phyloP scores from a whole-genome alignment of 371 early-diverging fungal species.

The Mortierella sp. region DNA sequence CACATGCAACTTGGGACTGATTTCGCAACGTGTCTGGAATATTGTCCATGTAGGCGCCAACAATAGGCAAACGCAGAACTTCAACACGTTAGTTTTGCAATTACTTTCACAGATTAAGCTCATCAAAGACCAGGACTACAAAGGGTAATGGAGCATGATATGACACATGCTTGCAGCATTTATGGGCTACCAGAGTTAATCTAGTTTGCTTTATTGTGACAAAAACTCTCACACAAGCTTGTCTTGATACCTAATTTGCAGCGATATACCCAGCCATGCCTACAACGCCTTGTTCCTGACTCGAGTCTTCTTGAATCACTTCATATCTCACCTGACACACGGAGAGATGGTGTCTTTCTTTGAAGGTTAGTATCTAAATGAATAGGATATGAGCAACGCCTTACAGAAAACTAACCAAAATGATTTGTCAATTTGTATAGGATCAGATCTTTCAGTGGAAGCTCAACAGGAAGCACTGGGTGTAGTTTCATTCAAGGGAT shows the following conservation, averaged over 20 bases:
- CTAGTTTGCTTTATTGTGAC: neutral
- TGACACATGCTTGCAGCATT: neutral
- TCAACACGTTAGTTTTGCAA: constrained; percentile 73
- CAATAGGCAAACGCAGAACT: constrained; percentile 75
- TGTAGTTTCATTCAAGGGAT: constrained; percentile 54
- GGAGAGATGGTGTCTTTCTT: constrained; percentile 71
- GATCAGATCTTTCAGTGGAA: constrained; percentile 43
- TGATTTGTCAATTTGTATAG: constrained; percentile 8
- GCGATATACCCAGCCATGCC: constrained; percentile 70
- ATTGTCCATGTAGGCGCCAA: constrained; percentile 65
- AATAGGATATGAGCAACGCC: too few relatives aligned
- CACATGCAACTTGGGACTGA: neutral
- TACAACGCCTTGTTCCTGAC: constrained; percentile 79
- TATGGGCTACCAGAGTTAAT: neutral
- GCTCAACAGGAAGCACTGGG: constrained; percentile 52
- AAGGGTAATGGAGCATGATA: constrained; percentile 59
- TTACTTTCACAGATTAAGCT: constrained; percentile 68
- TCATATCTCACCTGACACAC: constrained; percentile 71
- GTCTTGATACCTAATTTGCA: constrained; percentile 5
- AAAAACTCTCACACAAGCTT: neutral
- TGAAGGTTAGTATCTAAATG: constrained; percentile 62
- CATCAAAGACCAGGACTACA: constrained; percentile 64
- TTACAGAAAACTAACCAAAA: neutral
- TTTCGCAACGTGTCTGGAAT: neutral
- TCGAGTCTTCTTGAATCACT: constrained; percentile 75